Evolutionary conservation across 495 filamentous ascomycete species (phyloP).

Genomic region (Penicillium coprophilum): DNA sequence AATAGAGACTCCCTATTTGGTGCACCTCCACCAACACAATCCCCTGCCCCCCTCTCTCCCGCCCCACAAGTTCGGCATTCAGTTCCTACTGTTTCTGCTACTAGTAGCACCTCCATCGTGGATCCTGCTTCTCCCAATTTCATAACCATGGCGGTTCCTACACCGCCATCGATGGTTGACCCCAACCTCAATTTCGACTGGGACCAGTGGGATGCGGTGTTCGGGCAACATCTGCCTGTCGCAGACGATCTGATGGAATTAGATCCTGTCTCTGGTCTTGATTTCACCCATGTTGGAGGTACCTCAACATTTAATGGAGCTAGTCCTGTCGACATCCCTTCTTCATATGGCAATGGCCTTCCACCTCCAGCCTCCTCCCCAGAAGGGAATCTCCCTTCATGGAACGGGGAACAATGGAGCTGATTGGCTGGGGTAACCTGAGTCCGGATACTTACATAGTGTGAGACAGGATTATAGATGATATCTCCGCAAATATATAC

Average conservation of each 20-base stretch:
- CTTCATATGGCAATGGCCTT: slow-evolving; percentile 5
- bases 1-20: slow-evolving; percentile 12
- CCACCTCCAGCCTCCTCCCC: background rate
- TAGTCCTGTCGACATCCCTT: slow-evolving; percentile 4
- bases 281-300: slow-evolving; percentile 34
- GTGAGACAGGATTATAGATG: background rate
- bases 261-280: slow-evolving; percentile 42
- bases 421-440: slow-evolving; percentile 23
- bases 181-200: slow-evolving; percentile 50
- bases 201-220: slow-evolving; percentile 54
- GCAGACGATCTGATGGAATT: slow-evolving; percentile 49
- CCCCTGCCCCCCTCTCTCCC: slow-evolving; percentile 10
- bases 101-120: slow-evolving; percentile 23
- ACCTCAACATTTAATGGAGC: slow-evolving; percentile 3
- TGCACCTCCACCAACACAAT: slow-evolving; percentile 15
- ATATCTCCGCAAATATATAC: background rate
- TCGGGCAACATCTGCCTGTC: slow-evolving; percentile 48
- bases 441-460: background rate
- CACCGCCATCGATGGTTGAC: slow-evolving; percentile 47
- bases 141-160: slow-evolving; percentile 28
- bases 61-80: slow-evolving; percentile 11
- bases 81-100: background rate
- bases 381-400: slow-evolving; percentile 2
- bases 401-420: slow-evolving; percentile 11
- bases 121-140: slow-evolving; percentile 27